These are phyloP conservation scores for Arthroderma sp. DNA, from an alignment of 2,329 filamentous ascomycete species.

Conservation along the genomic window DNA sequence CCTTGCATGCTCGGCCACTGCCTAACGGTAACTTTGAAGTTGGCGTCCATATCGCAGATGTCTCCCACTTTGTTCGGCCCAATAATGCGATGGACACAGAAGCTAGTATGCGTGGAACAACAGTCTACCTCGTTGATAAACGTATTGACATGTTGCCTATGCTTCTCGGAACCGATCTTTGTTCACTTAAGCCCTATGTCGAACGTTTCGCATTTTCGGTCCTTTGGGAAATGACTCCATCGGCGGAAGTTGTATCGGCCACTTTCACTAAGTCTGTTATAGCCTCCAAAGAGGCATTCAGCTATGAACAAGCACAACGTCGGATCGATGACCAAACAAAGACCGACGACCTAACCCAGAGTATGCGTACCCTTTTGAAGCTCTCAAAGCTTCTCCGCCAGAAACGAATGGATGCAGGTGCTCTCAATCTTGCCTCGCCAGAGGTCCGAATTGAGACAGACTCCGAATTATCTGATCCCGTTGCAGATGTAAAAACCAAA, in stretches of 20 bases:
- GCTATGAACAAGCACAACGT: slow-evolving; percentile 90
- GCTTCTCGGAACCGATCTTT: slow-evolving; percentile 88
- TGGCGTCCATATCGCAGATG: slow-evolving; percentile 95
- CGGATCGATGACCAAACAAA: slow-evolving; percentile 82
- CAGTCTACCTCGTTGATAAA: slow-evolving; percentile 95
- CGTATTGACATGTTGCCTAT: slow-evolving; percentile 98
- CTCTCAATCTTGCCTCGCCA: slow-evolving; percentile 89
- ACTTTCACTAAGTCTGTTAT: slow-evolving; percentile 97
- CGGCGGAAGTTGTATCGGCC: slow-evolving; percentile 74
- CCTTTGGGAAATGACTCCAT: slow-evolving; percentile 73
- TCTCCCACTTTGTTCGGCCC: slow-evolving; percentile 97
- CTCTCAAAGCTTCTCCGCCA: slow-evolving; percentile 88
- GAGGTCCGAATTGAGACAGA: slow-evolving; percentile 94
- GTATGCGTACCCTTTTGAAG: slow-evolving; percentile 74
- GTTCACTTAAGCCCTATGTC: slow-evolving; percentile 94
- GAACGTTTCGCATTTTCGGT: slow-evolving; percentile 81
- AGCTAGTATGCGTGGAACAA: slow-evolving; percentile 85
- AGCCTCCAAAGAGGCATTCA: slow-evolving; percentile 89
- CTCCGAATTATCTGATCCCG: slow-evolving; percentile 87
- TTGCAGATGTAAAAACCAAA: slow-evolving; percentile 86
- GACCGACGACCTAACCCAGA: slow-evolving; percentile 75
- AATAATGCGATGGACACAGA: slow-evolving; percentile 95
- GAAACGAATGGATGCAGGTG: slow-evolving; percentile 92
- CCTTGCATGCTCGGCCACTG: slow-evolving; percentile 70
- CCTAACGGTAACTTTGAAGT: slow-evolving; percentile 93